phyloP scores from a whole-genome alignment of 108 stramenopile genomes.

The Nitzschia sp. region DNA sequence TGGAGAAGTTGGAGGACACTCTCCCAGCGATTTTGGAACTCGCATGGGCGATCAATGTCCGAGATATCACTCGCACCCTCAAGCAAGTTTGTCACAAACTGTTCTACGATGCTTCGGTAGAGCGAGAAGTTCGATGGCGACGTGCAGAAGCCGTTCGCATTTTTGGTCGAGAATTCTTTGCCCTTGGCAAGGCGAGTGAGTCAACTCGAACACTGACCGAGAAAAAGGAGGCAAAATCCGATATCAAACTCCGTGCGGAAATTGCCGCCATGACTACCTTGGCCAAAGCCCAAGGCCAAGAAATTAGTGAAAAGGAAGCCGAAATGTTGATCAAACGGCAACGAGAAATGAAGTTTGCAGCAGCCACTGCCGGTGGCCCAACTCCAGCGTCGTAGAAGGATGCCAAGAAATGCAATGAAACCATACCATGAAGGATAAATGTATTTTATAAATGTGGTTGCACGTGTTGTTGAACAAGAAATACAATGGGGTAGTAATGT shows the following conservation, averaged over 20 bases:
- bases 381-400: too few relatives aligned
- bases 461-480: too few relatives aligned
- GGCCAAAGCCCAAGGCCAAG: slow-evolving; percentile 90
- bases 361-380: neutral
- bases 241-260: slow-evolving; percentile 79
- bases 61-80: slow-evolving; percentile 78
- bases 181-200: slow-evolving; percentile 59
- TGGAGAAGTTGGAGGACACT: slow-evolving; percentile 77
- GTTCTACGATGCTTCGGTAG: slow-evolving; percentile 67
- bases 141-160: slow-evolving; percentile 74
- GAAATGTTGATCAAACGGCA: slow-evolving; percentile 83
- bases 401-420: too few relatives aligned
- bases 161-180: slow-evolving; percentile 67
- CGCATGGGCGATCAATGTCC: slow-evolving; percentile 83
- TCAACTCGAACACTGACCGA: slow-evolving; percentile 19
- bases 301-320: slow-evolving; percentile 74
- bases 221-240: slow-evolving; percentile 24
- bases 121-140: slow-evolving; percentile 43
- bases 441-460: too few relatives aligned
- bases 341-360: slow-evolving; percentile 31
- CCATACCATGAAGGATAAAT: too few relatives aligned
- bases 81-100: slow-evolving; percentile 73
- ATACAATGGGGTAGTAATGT: too few relatives aligned
- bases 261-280: slow-evolving; percentile 87
- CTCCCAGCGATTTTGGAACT: slow-evolving; percentile 80